A percentile compares a stretch with the other conserved stretches of the same genome.
Evolutionary conservation across 768 basidiomycete genomes (phyloP).

Genomic region (Udeniomyces megalosporus): DNA sequence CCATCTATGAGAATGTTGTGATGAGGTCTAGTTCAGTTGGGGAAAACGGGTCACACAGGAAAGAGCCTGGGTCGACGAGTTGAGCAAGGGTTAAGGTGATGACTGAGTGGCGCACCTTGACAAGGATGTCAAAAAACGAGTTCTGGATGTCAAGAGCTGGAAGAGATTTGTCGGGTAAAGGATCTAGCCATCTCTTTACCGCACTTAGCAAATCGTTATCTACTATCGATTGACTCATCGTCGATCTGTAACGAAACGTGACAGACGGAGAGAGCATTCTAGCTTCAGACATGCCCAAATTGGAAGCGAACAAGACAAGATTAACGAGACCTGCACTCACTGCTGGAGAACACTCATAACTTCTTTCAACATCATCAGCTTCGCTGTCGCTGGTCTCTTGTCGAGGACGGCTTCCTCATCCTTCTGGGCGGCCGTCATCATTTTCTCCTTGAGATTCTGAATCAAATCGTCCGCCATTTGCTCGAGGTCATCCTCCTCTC

Average conservation of each 20-base stretch:
- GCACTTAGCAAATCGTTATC: slow-evolving; percentile 89
- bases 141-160: slow-evolving; percentile 92
- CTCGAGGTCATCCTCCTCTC: slow-evolving; percentile 59
- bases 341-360: slow-evolving; percentile 88
- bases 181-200: slow-evolving; percentile 81
- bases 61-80: background rate
- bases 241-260: slow-evolving; percentile 41
- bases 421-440: slow-evolving; percentile 70
- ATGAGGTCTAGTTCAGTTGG: no score
- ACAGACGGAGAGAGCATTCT: background rate
- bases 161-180: slow-evolving; percentile 76
- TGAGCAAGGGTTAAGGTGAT: background rate
- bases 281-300: background rate
- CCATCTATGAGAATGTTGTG: slow-evolving; percentile 39
- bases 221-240: slow-evolving; percentile 76
- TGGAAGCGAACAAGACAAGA: background rate
- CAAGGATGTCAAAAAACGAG: slow-evolving; percentile 66
- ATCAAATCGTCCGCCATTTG: slow-evolving; percentile 81
- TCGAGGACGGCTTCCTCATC: slow-evolving; percentile 66
- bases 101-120: slow-evolving; percentile 35
- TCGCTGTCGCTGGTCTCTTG: slow-evolving; percentile 64
- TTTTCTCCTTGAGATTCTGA: slow-evolving; percentile 66
- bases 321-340: slow-evolving; percentile 35
- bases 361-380: slow-evolving; percentile 67
- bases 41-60: no score